Percentiles rank a stretch among this genome's conserved stretches.
phyloP scores from a whole-genome alignment of 1,139 yeast genomes.

The Pichia inconspicua region DNA sequence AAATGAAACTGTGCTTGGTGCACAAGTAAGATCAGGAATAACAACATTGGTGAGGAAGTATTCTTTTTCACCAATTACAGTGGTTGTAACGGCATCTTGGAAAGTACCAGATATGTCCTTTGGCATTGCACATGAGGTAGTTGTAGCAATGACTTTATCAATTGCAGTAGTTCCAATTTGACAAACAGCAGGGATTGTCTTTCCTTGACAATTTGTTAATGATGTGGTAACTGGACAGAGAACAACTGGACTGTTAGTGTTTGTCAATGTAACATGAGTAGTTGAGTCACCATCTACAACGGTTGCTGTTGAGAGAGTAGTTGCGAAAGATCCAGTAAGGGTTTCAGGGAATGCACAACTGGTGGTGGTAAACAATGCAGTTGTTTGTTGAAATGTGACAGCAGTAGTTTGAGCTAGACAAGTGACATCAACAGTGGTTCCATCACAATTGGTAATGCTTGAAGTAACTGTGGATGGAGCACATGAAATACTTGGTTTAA shows the following conservation, averaged over 20 bases:
- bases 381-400: background rate
- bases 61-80: no score
- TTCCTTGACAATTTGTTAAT: background rate
- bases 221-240: background rate
- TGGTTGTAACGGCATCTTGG: no score
- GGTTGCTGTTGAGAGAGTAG: background rate
- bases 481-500: background rate
- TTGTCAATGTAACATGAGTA: background rate
- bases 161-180: background rate
- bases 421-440: background rate
- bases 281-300: background rate
- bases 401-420: background rate
- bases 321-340: background rate
- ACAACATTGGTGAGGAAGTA: no score
- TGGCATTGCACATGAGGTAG: no score
- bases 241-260: background rate
- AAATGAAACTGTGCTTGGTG: no score
- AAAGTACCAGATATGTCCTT: no score
- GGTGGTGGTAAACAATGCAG: background rate
- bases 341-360: background rate
- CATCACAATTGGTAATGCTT: background rate
- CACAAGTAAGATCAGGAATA: no score
- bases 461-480: background rate
- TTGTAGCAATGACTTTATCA: no score
- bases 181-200: background rate